phyloP scores from a whole-genome alignment of 2,329 filamentous ascomycete genomes.

The Blumeria graminis region DNA sequence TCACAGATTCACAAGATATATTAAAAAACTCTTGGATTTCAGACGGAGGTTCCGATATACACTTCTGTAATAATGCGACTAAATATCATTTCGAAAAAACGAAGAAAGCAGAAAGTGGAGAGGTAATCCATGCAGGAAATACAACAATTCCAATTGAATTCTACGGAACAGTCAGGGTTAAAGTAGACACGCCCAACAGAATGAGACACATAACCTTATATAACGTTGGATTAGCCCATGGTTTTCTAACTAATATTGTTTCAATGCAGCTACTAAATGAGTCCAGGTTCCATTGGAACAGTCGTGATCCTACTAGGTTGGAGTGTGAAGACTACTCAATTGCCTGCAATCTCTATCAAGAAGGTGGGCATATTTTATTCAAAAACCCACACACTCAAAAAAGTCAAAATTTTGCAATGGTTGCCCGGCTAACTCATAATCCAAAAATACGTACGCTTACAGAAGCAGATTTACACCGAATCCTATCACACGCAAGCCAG shows the following conservation, averaged over 20 bases:
- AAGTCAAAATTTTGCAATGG: background rate
- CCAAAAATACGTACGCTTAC: background rate
- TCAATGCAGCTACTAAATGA: background rate
- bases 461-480: background rate
- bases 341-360: background rate
- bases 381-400: background rate
- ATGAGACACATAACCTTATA: background rate
- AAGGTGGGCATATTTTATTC: background rate
- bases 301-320: background rate
- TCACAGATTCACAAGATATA: background rate
- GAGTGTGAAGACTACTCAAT: background rate
- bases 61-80: background rate
- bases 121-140: background rate
- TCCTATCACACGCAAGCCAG: background rate
- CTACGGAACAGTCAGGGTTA: background rate
- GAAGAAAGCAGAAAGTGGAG: background rate
- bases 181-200: background rate
- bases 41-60: background rate
- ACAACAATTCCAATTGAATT: background rate
- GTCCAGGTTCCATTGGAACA: background rate
- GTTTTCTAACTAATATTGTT: background rate
- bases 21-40: slow-evolving; percentile 1
- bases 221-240: background rate
- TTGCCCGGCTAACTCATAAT: background rate
- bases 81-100: background rate